Base-by-base conservation (phyloP, 1,284 basidiomycete species). In the Ustilago lituana region DNA sequence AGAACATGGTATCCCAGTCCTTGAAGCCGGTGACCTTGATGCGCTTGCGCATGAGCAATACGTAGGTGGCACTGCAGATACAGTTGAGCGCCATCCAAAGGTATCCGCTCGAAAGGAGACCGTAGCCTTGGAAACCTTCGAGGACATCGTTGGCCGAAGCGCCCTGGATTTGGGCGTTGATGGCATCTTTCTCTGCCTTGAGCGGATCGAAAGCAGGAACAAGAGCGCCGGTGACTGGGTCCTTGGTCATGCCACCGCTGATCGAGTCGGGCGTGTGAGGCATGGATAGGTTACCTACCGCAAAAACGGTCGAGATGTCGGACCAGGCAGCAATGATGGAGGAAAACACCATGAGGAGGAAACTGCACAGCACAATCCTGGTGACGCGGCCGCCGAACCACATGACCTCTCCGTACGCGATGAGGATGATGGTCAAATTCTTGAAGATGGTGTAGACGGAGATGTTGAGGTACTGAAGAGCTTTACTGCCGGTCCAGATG, bases 1-100 rank as follows among this genome's bases (percentile, higher is more conserved):
- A 98, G 85, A 94, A 97, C 95, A 98, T 98, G 23, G 94, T 91
- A 82, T 98, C 96, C 94, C 94, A 97, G 82, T 98, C 95, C 64
- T 94, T 95, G 85, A 99, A 98, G 35, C 93, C 93, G n/a, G 93
- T 98, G 37, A 87, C 83, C 85, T 98, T 98, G 86, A 99, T 98
- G 59, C 91, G 88, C 84, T 96, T 98, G 67, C 96, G 89, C 96
- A 98, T 98, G 50, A 91, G 87, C 52, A 99, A 86, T 38, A 93
- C 95, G 83, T 97, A 98, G 50, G 90, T 89, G 10, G 96, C 96
- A 70, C 92, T 94, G 40, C 90, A 88, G 43, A 92, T 79, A 82
- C 96, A 98, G 83, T 99, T 99, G 60, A 90, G 76, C 56, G 92
- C 84, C 94, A 98, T 98, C 95, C 95, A 98, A 68, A 96, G 83